Percentiles rank a stretch among this genome's conserved stretches.
Conservation (phyloP, 441 rosid species). For the Adansonia gregorii region DNA sequence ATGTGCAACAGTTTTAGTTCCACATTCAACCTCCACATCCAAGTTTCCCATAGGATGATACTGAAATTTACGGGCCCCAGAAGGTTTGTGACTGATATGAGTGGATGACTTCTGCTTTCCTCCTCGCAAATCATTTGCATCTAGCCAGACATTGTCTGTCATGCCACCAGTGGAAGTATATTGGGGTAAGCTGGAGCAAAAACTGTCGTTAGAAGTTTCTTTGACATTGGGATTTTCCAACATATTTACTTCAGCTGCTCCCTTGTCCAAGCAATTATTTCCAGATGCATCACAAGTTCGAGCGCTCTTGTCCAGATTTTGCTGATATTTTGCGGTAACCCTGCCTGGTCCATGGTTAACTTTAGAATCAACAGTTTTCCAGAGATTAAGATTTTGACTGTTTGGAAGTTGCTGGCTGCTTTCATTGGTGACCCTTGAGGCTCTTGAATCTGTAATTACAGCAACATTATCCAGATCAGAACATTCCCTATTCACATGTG, state of each 20-base stretch:
- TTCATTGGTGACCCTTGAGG: constrained; percentile 41
- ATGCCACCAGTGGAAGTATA: constrained; percentile 37
- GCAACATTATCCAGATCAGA: constrained; percentile 39
- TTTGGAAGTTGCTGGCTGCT: constrained; percentile 44
- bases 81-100: constrained; percentile 46
- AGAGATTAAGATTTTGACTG: constrained; percentile 42
- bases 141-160: constrained; percentile 48
- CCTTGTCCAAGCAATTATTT: constrained; percentile 43
- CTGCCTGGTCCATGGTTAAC: constrained; percentile 32
- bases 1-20: constrained; percentile 41
- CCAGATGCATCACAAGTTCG: constrained; percentile 51
- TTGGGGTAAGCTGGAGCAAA: constrained; percentile 38
- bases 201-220: constrained; percentile 49
- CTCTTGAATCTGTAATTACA: constrained; percentile 40
- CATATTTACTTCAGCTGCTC: constrained; percentile 36
- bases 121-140: constrained; percentile 51
- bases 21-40: constrained; percentile 53
- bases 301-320: constrained; percentile 43
- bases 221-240: constrained; percentile 36
- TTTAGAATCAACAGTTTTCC: constrained; percentile 47
- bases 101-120: constrained; percentile 55
- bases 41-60: constrained; percentile 90
- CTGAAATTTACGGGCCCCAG: constrained; percentile 70
- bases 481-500: constrained; percentile 37
- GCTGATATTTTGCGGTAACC: constrained; percentile 33